Conservation (phyloP, 164 flowering plant genomes). For the Tinospora cordifolia region DNA sequence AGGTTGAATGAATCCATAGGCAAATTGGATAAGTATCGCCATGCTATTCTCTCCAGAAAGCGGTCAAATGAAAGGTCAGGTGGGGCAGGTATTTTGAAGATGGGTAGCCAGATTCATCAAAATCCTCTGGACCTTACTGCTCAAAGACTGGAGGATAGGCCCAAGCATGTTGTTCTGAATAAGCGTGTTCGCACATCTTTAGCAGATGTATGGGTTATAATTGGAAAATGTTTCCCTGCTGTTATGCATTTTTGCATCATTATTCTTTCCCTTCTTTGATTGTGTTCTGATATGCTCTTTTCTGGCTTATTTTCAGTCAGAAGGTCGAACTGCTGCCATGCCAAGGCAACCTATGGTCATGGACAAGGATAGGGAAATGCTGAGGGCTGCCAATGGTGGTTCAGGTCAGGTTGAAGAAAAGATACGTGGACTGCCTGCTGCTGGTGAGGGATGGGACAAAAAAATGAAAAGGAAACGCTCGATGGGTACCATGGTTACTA, state of each 20-base stretch:
- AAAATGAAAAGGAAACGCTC: slow-evolving; percentile 87
- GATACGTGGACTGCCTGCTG: slow-evolving; percentile 64
- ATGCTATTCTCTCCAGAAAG: slow-evolving; percentile 43
- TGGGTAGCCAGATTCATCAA: slow-evolving; percentile 47
- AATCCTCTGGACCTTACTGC: slow-evolving; percentile 35
- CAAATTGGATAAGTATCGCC: slow-evolving; percentile 47
- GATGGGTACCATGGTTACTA: slow-evolving; percentile 42
- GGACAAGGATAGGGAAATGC: slow-evolving; percentile 57
- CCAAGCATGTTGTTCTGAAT: slow-evolving; percentile 50
- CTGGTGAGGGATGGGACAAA: slow-evolving; percentile 85
- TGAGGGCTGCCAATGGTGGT: slow-evolving; percentile 42
- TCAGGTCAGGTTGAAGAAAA: slow-evolving; percentile 64
- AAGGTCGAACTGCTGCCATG: slow-evolving; percentile 37
- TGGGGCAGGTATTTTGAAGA: slow-evolving; percentile 41
- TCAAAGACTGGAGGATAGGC: slow-evolving; percentile 50
- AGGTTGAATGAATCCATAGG: slow-evolving; percentile 46
- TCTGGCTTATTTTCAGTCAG: slow-evolving; percentile 40
- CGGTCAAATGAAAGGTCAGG: slow-evolving; percentile 48
- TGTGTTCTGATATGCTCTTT: not conserved
- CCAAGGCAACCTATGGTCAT: slow-evolving; percentile 38
- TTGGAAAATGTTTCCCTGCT: slow-evolving; percentile 4
- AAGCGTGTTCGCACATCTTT: slow-evolving; percentile 72
- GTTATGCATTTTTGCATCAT: not conserved
- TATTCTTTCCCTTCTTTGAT: not conserved
- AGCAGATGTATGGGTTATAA: slow-evolving; percentile 60